These are phyloP conservation scores for Rhodomyrtus tomentosa DNA, from an alignment of 345 rosid species.

Conservation along the genomic window DNA sequence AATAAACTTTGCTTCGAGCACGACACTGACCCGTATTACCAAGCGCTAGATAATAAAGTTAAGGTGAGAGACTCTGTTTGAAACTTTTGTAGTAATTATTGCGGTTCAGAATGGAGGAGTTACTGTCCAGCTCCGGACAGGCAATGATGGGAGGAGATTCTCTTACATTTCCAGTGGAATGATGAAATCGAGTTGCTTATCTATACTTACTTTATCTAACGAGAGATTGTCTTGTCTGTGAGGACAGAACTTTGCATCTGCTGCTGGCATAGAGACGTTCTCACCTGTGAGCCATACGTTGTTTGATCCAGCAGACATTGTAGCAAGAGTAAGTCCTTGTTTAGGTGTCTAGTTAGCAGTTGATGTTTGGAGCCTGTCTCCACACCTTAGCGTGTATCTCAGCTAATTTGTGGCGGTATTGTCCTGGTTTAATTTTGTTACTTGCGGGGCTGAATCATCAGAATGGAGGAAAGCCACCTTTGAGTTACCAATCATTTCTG, in stretches of 20 bases:
- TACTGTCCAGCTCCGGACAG: background rate
- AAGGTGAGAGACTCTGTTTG: constrained; percentile 25
- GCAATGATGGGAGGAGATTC: background rate
- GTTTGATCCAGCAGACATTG: constrained; percentile 60
- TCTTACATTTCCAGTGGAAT: background rate
- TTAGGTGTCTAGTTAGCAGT: background rate
- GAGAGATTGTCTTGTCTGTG: background rate
- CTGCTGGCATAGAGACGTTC: constrained; percentile 61
- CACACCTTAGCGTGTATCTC: background rate
- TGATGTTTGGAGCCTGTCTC: background rate
- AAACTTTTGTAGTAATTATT: background rate
- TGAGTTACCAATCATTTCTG: constrained; percentile 75
- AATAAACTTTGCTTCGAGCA: constrained; percentile 71
- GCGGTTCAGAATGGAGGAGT: background rate
- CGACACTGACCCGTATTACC: constrained; percentile 89
- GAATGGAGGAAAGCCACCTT: constrained; percentile 86
- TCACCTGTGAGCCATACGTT: constrained; percentile 91
- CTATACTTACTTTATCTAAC: background rate
- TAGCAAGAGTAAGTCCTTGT: constrained; percentile 39
- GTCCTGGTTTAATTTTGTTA: background rate
- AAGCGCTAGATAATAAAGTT: constrained; percentile 50
- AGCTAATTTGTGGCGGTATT: background rate
- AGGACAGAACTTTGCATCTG: constrained; percentile 45
- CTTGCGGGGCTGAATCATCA: constrained; percentile 5
- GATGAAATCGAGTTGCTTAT: background rate